These are phyloP conservation scores for Xylariaceae sp. DNA, from an alignment of 2,329 filamentous ascomycete species.

Conservation along the genomic window DNA sequence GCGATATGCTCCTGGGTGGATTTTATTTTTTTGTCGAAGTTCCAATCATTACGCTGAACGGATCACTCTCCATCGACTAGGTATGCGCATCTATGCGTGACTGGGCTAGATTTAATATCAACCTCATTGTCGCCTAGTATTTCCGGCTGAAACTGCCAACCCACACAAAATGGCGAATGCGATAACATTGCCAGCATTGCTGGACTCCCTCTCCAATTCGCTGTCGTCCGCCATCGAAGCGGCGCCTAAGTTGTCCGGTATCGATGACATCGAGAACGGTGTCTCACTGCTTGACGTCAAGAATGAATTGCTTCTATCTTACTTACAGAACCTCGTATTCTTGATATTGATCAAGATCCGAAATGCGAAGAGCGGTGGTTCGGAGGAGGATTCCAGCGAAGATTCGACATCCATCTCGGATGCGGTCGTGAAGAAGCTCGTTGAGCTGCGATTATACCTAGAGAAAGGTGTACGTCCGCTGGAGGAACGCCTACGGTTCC, in stretches of 20 bases:
- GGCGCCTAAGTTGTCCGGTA: constrained; percentile 54
- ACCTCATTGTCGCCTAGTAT: neutral
- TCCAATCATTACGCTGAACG: too few relatives aligned
- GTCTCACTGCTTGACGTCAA: constrained; percentile 94
- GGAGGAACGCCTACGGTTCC: constrained; percentile 86
- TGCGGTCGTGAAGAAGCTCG: constrained; percentile 76
- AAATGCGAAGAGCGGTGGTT: constrained; percentile 38
- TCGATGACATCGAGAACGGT: constrained; percentile 74
- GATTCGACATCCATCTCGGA: constrained; percentile 47
- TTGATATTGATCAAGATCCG: constrained; percentile 77
- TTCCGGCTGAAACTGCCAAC: neutral
- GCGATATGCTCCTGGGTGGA: neutral
- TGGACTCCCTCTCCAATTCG: constrained; percentile 54
- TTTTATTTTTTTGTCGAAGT: neutral
- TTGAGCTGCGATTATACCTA: constrained; percentile 84
- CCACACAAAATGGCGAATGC: constrained; percentile 42
- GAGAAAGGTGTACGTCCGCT: constrained; percentile 88
- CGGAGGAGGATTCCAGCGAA: constrained; percentile 29
- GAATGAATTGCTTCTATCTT: constrained; percentile 94
- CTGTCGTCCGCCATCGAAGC: constrained; percentile 61
- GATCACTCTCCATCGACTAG: too few relatives aligned
- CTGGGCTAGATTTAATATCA: neutral
- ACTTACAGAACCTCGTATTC: constrained; percentile 90
- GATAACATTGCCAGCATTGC: constrained; percentile 44
- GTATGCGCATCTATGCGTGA: neutral